phyloP scores from a whole-genome alignment of 257 asterid species.

The Solanum appendiculatum region DNA sequence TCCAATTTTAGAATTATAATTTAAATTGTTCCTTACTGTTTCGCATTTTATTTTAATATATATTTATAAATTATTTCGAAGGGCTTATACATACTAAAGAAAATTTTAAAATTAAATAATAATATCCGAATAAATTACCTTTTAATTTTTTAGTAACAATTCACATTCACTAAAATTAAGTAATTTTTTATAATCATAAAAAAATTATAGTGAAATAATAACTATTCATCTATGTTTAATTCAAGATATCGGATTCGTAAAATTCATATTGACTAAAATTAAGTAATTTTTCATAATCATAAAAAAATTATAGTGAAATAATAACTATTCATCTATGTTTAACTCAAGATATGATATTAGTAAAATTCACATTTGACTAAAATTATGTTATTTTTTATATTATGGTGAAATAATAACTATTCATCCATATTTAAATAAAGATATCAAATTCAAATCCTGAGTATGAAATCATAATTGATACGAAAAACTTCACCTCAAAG shows the following conservation, averaged over 20 bases:
- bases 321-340: too few relatives aligned
- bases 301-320: too few relatives aligned
- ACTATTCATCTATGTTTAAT: not conserved
- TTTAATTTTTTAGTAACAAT: not conserved
- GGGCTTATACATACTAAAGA: not conserved
- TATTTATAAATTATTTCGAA: not conserved
- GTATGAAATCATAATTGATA: not conserved
- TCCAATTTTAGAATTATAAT: not conserved
- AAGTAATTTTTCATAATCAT: too few relatives aligned
- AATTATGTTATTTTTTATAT: not conserved
- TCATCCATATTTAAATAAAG: not conserved
- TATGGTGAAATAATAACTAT: not conserved
- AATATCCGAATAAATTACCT: not conserved
- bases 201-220: too few relatives aligned
- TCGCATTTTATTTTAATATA: too few relatives aligned
- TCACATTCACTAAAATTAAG: not conserved
- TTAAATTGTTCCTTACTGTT: too few relatives aligned
- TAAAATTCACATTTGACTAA: not conserved
- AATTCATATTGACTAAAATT: too few relatives aligned
- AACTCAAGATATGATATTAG: too few relatives aligned
- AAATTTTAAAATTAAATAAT: not conserved
- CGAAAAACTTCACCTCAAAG: not conserved
- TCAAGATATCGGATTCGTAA: not conserved
- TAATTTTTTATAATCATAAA: too few relatives aligned
- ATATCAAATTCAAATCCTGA: not conserved